These are phyloP conservation scores for Cucurbita pepo DNA, from an alignment of 306 rosid genomes.

Conservation along the genomic window DNA sequence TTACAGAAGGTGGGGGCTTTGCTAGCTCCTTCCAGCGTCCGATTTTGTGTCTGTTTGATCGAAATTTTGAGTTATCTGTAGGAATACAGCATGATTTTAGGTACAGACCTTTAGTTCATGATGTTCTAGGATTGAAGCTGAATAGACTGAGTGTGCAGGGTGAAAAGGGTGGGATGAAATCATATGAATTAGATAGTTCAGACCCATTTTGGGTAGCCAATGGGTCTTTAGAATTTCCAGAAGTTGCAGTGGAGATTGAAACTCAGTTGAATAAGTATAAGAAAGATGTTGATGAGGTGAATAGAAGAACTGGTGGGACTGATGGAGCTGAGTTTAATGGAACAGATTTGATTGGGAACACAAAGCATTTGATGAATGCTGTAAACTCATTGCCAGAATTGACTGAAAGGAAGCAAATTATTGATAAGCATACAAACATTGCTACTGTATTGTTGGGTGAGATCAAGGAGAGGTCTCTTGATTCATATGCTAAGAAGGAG, in stretches of 20 bases:
- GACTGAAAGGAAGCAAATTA: constrained; percentile 84
- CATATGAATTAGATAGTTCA: constrained; percentile 67
- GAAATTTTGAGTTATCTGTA: constrained; percentile 81
- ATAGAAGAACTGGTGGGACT: constrained; percentile 75
- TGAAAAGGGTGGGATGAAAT: constrained; percentile 85
- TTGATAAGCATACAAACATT: constrained; percentile 92
- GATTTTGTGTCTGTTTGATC: constrained; percentile 67
- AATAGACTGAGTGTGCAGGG: constrained; percentile 81
- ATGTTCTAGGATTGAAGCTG: constrained; percentile 70
- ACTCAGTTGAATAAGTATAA: constrained; percentile 74
- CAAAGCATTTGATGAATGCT: constrained; percentile 93
- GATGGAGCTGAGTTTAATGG: constrained; percentile 86
- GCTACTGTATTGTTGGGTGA: constrained; percentile 85
- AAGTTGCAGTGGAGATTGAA: constrained; percentile 92
- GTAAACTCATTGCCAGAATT: constrained; percentile 92
- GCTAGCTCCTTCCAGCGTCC: constrained; percentile 84
- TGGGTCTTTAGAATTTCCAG: constrained; percentile 76
- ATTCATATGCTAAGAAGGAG: constrained; percentile 87
- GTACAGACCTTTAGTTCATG: constrained; percentile 80
- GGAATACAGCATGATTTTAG: constrained; percentile 95
- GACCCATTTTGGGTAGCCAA: constrained; percentile 82
- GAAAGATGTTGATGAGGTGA: constrained; percentile 92
- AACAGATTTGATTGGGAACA: constrained; percentile 87
- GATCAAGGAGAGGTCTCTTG: constrained; percentile 91
- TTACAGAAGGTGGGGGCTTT: constrained; percentile 64